Evolutionary conservation across 768 basidiomycete species (phyloP), one percentile per base, ranked within the genome.

Genomic region (Clitopilus passeckerianus): DNA sequence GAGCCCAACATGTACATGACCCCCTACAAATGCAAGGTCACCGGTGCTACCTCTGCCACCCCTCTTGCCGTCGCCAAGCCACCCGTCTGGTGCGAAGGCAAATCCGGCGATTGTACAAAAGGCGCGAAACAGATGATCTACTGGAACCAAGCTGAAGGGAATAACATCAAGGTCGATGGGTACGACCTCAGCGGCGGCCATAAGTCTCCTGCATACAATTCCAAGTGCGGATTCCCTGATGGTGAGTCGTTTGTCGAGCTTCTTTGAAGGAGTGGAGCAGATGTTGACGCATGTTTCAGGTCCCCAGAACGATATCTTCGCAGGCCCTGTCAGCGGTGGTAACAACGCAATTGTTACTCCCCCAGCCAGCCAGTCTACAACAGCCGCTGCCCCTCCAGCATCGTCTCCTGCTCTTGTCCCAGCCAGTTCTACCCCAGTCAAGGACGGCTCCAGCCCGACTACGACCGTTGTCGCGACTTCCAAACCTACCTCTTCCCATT

Each of bases 61-160:
- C 73, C 78, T 14, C 59, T 84, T 10, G 80, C 75, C 14, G 53
- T 70, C 0, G 69, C 77, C 6, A 72, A 81, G 59, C 74, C 83
- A 10, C 73, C 82, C 1, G 74, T 77, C 3, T 84, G 82, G 82
- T 84, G 83, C 64, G 77, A 84, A 64, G 75, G 73, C 43, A 70
- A 83, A 57, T 67, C 70, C 4, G 64, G 64, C 8, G 70, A 65
- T 22, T 84, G 83, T 62, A 70, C 70, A 20, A 70, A 75, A 61
- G 83, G 82, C 44, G 72, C 83, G 2, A 83, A 83, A 63, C 82
- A 84, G 72, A 79, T 83, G 78, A 62, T 84, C 37, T 79, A 77
- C 66, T 84, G 81, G 81, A 75, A 84, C 62, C 81, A 83, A 64
- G 53, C 57, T 0, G 72, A 75, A 2, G 78, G 81, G 2, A 77